Conservation (phyloP, 129 eudicot species). For the Mikania micrantha region DNA sequence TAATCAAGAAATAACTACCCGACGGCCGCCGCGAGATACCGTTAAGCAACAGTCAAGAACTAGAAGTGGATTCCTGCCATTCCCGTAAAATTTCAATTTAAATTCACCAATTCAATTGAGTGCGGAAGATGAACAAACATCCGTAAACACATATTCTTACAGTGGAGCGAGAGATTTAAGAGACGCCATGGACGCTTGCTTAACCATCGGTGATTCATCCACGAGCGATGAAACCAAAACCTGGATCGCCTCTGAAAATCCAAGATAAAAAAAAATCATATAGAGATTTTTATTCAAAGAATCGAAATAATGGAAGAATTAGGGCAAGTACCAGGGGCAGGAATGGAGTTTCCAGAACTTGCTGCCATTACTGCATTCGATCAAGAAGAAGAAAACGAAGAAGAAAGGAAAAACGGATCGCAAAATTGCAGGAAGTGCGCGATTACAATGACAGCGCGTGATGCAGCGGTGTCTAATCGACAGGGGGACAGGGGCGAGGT, state of each 20-base stretch:
- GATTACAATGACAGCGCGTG: conserved; percentile 23
- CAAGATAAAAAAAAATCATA: background rate
- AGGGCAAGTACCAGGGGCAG: conserved; percentile 57
- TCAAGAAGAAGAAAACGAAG: background rate
- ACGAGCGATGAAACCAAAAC: conserved; percentile 77
- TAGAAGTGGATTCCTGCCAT: conserved; percentile 78
- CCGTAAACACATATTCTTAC: conserved; percentile 32
- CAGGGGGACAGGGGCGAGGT: conserved; percentile 11
- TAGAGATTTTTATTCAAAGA: background rate
- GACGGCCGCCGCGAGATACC: conserved; percentile 90
- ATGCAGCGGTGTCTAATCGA: conserved; percentile 4
- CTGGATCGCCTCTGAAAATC: conserved; percentile 78
- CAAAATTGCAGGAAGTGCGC: conserved; percentile 6
- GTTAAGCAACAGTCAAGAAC: conserved; percentile 88
- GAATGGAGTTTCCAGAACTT: conserved; percentile 65
- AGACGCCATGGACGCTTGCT: conserved; percentile 78
- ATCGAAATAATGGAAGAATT: background rate
- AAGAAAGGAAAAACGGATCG: conserved; percentile 42
- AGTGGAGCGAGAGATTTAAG: conserved; percentile 73
- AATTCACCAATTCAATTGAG: background rate
- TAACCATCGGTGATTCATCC: conserved; percentile 75
- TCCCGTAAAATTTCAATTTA: background rate
- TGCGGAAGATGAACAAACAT: background rate
- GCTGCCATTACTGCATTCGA: conserved; percentile 43
- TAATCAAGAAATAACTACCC: conserved; percentile 43